Evolutionary conservation across 2,329 filamentous ascomycete genomes (phyloP), one percentile per base, ranked within the genome.

Genomic region (Diaporthe humulicola): DNA sequence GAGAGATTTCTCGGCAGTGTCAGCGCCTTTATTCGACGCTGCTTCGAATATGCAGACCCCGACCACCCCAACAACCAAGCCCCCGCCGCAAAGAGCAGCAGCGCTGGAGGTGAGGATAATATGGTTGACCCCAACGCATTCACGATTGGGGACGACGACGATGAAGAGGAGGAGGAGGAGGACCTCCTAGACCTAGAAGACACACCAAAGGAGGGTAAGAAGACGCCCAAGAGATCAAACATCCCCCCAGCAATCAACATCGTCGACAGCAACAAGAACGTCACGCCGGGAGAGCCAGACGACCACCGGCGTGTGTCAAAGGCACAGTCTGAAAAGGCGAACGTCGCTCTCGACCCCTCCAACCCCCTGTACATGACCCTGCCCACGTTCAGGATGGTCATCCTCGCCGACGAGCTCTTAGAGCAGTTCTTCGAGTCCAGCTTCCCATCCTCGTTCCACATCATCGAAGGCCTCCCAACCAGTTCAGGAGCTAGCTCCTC

Each of bases 391-490:
- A 93, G 97, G 78, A 99, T 99, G 97, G 95, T 99, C 4, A 94
- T 99, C 14, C 91, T 99, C 10, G 97, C 97, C 57, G 97, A 99
- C 81, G 97, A 99, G 83, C 90, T 97, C 0, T 90, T 99, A 8
- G 96, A 99, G 81, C 94, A 97, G 79, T 99, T 99, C 85, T 99
- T 99, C 82, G 97, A 99, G 85, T 94, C 95, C 0, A 97, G 95
- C 54, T 98, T 98, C 85, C 95, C 96, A 0, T 92, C 94, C 70
- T 98, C 95, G 1, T 97, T 99, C 90, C 95, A 94, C 80, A 92
- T 98, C 61, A 92, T 94, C 33, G 94, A 97, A 17, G 89, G 89
- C 38, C 80, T 90, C 6, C 78, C 82, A 17, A 78, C 81, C 0
- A 78, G 83, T 1, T 80, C 84, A 77, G 64, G 64, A 22, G 80